Percentiles rank a stretch among this genome's conserved stretches.
Evolutionary conservation across 129 eudicot species (phyloP).

Genomic region (Cynara cardunculus): DNA sequence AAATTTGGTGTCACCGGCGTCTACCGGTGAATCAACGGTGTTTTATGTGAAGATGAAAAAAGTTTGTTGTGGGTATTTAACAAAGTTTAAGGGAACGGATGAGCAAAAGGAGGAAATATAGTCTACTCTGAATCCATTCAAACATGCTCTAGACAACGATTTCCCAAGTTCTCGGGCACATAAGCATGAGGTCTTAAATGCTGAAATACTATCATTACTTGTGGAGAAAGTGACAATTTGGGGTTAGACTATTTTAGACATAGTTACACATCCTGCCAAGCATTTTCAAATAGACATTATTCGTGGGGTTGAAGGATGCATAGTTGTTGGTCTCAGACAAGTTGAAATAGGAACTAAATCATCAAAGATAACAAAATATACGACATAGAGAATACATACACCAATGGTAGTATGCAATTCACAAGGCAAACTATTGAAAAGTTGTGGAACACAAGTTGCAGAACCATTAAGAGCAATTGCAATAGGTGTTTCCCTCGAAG

Average conservation of each 20-base stretch:
- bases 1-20: no score
- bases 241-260: conserved; percentile 17
- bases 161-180: no score
- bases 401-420: conserved; percentile 68
- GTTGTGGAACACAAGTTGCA: conserved; percentile 80
- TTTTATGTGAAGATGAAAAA: not conserved
- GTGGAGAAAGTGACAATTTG: no score
- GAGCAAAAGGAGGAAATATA: not conserved
- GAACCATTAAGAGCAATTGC: conserved; percentile 94
- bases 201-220: no score
- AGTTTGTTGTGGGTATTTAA: not conserved
- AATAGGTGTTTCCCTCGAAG: conserved; percentile 85
- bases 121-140: not conserved
- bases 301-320: conserved; percentile 90
- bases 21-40: not conserved
- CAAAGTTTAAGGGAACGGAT: not conserved
- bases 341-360: conserved; percentile 83
- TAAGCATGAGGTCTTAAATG: no score
- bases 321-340: conserved; percentile 81
- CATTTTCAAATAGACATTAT: conserved; percentile 94
- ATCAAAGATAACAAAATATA: conserved; percentile 84
- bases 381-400: conserved; percentile 78
- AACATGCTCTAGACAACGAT: no score
- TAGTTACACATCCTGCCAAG: conserved; percentile 89
- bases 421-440: conserved; percentile 60